Conservation (phyloP, 352 stramenopile species). For the Phytophthora sp. region DNA sequence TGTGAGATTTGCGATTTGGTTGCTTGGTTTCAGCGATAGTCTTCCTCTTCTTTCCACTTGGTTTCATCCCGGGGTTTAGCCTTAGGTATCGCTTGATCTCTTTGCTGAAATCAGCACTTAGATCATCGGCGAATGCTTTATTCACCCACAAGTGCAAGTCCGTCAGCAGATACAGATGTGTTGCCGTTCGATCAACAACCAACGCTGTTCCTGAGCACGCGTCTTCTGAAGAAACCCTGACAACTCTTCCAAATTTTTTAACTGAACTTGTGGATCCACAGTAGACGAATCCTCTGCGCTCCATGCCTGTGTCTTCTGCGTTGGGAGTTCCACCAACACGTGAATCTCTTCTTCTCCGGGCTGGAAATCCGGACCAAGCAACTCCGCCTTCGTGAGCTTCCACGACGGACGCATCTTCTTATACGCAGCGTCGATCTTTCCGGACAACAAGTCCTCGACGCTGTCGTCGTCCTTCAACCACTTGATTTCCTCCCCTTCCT, state of each 20-base stretch:
- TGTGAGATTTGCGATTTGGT: conserved; percentile 1
- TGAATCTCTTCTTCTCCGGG: conserved; percentile 2
- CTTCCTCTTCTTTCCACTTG: neutral
- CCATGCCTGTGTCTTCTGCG: too few relatives aligned
- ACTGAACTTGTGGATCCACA: neutral
- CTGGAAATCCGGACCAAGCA: neutral
- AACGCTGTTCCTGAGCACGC: neutral
- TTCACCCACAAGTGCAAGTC: neutral
- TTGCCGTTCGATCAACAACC: neutral
- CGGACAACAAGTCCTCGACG: neutral
- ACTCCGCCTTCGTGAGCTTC: neutral
- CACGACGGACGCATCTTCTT: conserved; percentile 1
- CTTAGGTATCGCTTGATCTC: neutral
- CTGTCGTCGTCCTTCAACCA: conserved; percentile 1
- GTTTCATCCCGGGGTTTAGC: neutral
- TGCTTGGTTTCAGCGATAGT: neutral
- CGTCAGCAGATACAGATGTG: neutral
- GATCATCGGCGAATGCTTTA: neutral
- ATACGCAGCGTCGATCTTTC: neutral
- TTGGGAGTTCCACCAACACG: neutral
- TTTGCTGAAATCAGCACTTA: neutral
- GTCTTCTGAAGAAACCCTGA: neutral
- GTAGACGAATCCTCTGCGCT: too few relatives aligned
- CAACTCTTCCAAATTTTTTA: neutral
- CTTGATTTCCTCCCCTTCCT: too few relatives aligned